phyloP scores from a whole-genome alignment of 805 yeast genomes.

The Saturnispora zaruensis region DNA sequence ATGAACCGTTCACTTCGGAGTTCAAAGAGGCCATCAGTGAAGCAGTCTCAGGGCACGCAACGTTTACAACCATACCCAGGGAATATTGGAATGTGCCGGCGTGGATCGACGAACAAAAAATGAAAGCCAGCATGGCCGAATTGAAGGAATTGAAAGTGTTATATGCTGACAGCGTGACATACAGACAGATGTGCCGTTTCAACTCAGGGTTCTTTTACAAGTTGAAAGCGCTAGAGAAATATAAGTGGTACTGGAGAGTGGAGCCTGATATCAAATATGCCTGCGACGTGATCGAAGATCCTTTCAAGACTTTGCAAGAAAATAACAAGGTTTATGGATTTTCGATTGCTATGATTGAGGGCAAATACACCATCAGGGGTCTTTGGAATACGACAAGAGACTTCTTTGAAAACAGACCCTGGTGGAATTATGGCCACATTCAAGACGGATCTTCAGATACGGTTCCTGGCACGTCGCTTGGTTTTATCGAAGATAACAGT shows the following conservation, averaged over 20 bases:
- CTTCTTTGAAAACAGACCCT: constrained; percentile 27
- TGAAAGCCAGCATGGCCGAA: constrained; percentile 23
- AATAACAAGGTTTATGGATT: constrained; percentile 41
- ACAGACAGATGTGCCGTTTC: constrained; percentile 60
- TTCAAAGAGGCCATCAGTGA: constrained; percentile 29
- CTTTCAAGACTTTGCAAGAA: constrained; percentile 41
- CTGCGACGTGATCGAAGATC: constrained; percentile 43
- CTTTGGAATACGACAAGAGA: constrained; percentile 40
- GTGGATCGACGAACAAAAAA: constrained; percentile 31
- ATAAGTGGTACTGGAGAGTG: constrained; percentile 52
- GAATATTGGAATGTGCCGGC: constrained; percentile 42
- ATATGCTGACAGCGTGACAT: constrained; percentile 53
- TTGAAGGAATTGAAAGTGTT: constrained; percentile 30
- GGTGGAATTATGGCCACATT: constrained; percentile 7
- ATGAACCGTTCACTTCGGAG: constrained; percentile 34
- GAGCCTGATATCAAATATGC: constrained; percentile 43
- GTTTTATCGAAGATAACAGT: constrained; percentile 37
- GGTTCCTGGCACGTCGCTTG: constrained; percentile 29
- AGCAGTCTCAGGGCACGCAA: constrained; percentile 34
- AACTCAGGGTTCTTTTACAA: constrained; percentile 46
- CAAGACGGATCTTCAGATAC: constrained; percentile 26
- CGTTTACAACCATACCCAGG: constrained; percentile 35
- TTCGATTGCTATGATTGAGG: constrained; percentile 42
- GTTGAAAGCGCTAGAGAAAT: constrained; percentile 35
- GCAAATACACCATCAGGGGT: constrained; percentile 37